Evolutionary conservation across 257 asterid species (phyloP).

Genomic region (Solanum rostratum): DNA sequence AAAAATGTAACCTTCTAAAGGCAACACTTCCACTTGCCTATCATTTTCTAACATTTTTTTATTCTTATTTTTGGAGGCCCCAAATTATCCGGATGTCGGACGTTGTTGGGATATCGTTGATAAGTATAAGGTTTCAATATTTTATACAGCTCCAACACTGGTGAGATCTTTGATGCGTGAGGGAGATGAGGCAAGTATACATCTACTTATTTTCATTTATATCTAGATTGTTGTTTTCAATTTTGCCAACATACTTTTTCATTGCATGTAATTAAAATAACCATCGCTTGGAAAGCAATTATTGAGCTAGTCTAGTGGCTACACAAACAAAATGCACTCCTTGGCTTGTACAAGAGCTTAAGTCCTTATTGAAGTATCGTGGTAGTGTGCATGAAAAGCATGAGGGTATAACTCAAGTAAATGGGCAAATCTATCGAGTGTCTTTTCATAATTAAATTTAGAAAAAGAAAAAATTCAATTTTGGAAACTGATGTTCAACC

Average conservation of each 20-base stretch:
- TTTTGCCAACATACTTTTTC: background rate
- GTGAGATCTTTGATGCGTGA: conserved; percentile 97
- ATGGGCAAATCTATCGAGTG: background rate
- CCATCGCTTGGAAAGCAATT: background rate
- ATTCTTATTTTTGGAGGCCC: conserved; percentile 44
- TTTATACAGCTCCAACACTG: conserved; percentile 94
- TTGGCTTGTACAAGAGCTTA: background rate
- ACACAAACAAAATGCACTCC: background rate
- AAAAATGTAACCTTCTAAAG: background rate
- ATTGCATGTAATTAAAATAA: background rate
- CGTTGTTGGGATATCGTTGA: conserved; percentile 99
- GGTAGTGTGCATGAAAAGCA: background rate
- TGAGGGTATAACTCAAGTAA: background rate
- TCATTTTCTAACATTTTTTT: background rate
- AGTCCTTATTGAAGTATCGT: background rate
- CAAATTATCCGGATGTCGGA: conserved; percentile 89
- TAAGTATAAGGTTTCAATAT: conserved; percentile 87
- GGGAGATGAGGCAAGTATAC: conserved; percentile 78
- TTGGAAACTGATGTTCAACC: background rate
- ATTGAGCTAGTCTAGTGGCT: background rate
- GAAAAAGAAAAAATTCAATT: background rate
- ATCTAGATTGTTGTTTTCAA: conserved; percentile 1
- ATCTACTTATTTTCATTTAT: conserved; percentile 2
- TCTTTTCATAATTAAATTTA: background rate
- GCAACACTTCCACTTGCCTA: background rate